These are phyloP conservation scores for Dendryphion nanum DNA, from an alignment of 2,329 filamentous ascomycete genomes.

Conservation along the genomic window DNA sequence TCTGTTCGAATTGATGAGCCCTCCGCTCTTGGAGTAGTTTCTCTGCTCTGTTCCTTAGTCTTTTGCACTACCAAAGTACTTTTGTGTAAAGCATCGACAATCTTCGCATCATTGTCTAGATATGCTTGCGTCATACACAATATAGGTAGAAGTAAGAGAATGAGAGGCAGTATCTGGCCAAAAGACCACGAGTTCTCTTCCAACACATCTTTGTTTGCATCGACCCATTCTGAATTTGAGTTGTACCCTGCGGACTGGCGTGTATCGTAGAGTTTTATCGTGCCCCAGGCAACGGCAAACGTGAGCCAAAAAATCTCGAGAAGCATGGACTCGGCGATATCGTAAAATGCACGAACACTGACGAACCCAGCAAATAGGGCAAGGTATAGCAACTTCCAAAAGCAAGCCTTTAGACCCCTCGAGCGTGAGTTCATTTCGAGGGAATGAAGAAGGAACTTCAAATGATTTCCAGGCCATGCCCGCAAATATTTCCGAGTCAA, in stretches of 20 bases:
- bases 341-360: constrained; percentile 11
- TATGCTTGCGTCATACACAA: constrained; percentile 24
- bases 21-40: neutral
- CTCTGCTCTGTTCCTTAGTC: neutral
- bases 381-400: constrained; percentile 12
- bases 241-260: constrained; percentile 10
- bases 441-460: constrained; percentile 11
- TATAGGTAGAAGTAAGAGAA: constrained; percentile 20
- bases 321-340: constrained; percentile 21
- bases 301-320: constrained; percentile 22
- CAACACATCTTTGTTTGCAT: constrained; percentile 9
- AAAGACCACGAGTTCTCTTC: constrained; percentile 24
- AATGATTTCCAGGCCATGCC: constrained; percentile 10
- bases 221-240: constrained; percentile 7
- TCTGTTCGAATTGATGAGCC: neutral
- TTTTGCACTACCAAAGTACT: neutral
- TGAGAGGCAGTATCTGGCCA: constrained; percentile 24
- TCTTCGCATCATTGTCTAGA: constrained; percentile 22
- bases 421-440: constrained; percentile 8
- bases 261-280: constrained; percentile 23
- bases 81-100: constrained; percentile 4
- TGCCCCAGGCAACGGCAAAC: constrained; percentile 25
- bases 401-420: constrained; percentile 2
- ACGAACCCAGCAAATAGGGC: constrained; percentile 10
- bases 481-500: constrained; percentile 14